Conservation (phyloP, 2,329 filamentous ascomycete genomes). For the Coniochaeta pulveracea region DNA sequence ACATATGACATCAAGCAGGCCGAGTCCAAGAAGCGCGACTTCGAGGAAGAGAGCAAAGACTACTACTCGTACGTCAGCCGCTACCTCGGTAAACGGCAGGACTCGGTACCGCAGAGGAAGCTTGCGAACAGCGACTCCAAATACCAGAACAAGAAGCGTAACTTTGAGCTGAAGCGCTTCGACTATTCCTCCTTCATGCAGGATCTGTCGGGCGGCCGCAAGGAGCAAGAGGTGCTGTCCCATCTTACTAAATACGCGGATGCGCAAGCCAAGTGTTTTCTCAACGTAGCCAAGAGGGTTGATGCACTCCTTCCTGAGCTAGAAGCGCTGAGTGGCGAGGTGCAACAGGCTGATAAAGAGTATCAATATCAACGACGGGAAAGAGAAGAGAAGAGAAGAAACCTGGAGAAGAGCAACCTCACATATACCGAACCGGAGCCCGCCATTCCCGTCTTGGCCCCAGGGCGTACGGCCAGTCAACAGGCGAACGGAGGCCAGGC, state of each 20-base stretch:
- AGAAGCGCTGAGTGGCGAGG: slow-evolving; percentile 77
- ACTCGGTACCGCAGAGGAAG: slow-evolving; percentile 96
- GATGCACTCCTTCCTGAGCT: slow-evolving; percentile 80
- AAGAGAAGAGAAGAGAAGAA: slow-evolving; percentile 83
- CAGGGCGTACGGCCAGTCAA: slow-evolving; percentile 16
- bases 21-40: slow-evolving; percentile 92
- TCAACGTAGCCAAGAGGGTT: slow-evolving; percentile 75
- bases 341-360: slow-evolving; percentile 90
- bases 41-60: slow-evolving; percentile 97
- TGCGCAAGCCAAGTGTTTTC: slow-evolving; percentile 72
- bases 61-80: slow-evolving; percentile 93
- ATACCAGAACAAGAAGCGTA: slow-evolving; percentile 85
- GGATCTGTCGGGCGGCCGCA: slow-evolving; percentile 95
- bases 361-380: slow-evolving; percentile 94
- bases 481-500: slow-evolving; percentile 18
- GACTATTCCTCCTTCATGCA: slow-evolving; percentile 99
- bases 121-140: slow-evolving; percentile 89
- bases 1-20: slow-evolving; percentile 96
- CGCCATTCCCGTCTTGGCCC: slow-evolving; percentile 21
- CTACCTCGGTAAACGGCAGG: slow-evolving; percentile 92
- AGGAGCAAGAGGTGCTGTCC: slow-evolving; percentile 92
- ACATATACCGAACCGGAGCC: slow-evolving; percentile 60
- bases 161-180: slow-evolving; percentile 94
- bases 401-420: slow-evolving; percentile 78
- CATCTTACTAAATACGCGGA: slow-evolving; percentile 92